Conservation (phyloP, 306 rosid species). For the Fragaria vesca region DNA sequence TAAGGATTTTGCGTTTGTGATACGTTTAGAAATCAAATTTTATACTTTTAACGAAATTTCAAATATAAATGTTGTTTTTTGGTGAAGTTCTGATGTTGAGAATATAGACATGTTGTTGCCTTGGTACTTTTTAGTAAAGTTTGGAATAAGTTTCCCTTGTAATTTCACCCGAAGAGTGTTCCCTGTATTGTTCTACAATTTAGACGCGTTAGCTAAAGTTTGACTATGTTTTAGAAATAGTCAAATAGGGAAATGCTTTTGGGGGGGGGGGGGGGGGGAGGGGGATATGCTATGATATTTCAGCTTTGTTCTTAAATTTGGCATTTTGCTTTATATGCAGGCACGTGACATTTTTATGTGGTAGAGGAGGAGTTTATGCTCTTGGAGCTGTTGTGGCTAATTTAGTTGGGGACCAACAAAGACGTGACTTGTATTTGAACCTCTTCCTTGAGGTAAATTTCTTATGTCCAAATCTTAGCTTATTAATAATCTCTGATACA, state of each 20-base stretch:
- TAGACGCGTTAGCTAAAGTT: not conserved
- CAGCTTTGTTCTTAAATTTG: not conserved
- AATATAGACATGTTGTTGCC: not conserved
- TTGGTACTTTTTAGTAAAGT: not conserved
- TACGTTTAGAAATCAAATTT: not conserved
- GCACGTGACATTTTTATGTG: slow-evolving; percentile 81
- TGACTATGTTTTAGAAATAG: not conserved
- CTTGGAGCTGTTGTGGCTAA: slow-evolving; percentile 80
- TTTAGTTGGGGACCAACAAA: slow-evolving; percentile 57
- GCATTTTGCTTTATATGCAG: slow-evolving; percentile 29
- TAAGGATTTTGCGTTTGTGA: not conserved
- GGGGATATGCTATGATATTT: not conserved
- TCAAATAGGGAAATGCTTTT: not conserved
- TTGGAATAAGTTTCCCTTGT: not conserved
- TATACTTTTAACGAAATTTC: not conserved
- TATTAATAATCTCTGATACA: not conserved
- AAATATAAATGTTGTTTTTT: not conserved
- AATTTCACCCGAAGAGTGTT: not conserved
- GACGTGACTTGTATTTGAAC: slow-evolving; percentile 54
- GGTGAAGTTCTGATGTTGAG: not conserved
- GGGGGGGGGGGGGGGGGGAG: too few relatives aligned
- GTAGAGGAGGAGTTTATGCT: slow-evolving; percentile 74
- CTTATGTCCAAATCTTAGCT: not conserved
- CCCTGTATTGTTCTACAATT: not conserved
- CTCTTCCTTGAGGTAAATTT: slow-evolving; percentile 65